Percentiles rank a stretch among this genome's conserved stretches.
These are phyloP conservation scores for Alternaria alternata DNA, from an alignment of 2,329 filamentous ascomycete species.

Conservation along the genomic window DNA sequence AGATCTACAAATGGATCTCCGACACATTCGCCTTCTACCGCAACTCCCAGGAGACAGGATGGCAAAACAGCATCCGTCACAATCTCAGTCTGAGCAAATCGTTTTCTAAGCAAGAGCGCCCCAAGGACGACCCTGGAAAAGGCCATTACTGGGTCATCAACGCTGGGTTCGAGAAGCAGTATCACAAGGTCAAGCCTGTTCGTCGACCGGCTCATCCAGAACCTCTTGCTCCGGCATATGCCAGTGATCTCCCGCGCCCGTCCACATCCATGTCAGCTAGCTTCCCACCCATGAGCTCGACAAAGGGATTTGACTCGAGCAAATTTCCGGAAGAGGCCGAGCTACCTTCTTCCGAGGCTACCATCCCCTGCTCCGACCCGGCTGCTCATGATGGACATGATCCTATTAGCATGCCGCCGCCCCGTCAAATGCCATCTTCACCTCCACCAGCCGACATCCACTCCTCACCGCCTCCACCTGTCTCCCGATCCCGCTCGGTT, in stretches of 20 bases:
- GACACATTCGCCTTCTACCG: conserved; percentile 87
- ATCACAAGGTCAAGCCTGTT: conserved; percentile 83
- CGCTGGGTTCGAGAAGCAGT: conserved; percentile 85
- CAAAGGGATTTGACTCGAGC: conserved; percentile 58
- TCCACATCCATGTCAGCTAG: conserved; percentile 50
- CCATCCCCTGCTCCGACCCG: conserved; percentile 61
- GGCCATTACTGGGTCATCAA: conserved; percentile 97
- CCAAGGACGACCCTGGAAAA: conserved; percentile 96
- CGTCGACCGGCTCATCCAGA: conserved; percentile 61
- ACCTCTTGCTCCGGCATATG: conserved; percentile 42
- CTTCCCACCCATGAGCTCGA: conserved; percentile 48
- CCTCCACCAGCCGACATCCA: conserved; percentile 76
- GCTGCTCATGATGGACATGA: conserved; percentile 58
- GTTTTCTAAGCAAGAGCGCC: conserved; percentile 93
- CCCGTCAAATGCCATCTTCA: conserved; percentile 68
- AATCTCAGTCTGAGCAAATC: conserved; percentile 97
- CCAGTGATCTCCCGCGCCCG: conserved; percentile 47
- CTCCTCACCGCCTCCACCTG: conserved; percentile 92
- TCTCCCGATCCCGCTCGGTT: conserved; percentile 64
- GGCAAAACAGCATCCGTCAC: conserved; percentile 99
- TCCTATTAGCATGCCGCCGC: conserved; percentile 53
- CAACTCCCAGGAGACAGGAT: conserved; percentile 81
- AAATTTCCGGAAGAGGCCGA: conserved; percentile 61
- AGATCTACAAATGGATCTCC: conserved; percentile 99
- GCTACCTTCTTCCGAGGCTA: conserved; percentile 59